Evolutionary conservation across 306 rosid genomes (phyloP), one percentile per base, ranked within the genome.

Genomic region (Vicia sativa): DNA sequence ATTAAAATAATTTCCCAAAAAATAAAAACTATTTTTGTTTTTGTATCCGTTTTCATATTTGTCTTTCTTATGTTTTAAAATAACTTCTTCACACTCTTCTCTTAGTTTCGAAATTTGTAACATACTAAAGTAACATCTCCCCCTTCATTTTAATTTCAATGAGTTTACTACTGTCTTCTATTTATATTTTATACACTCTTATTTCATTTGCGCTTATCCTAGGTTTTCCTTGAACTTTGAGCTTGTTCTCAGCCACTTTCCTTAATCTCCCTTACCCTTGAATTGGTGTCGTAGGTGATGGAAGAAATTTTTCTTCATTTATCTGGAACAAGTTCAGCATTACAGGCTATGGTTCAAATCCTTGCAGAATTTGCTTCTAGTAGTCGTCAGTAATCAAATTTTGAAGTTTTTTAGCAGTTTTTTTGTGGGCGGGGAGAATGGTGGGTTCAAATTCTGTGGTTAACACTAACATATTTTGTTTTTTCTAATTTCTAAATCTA

Each of bases 281-380:
- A 75, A 38, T 70, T 64, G 86, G 83, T 75, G 57, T 77, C 73
- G 82, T 86, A 92, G 98, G 87, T 92, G 95, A 89, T 92, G 91
- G 98, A 92, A 63, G 96, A 92, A 80, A 84, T 86, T 76, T 89
- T 86, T 81, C 89, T 87, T 75, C 98, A 89, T 78, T 86, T 92
- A 79, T 76, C 91, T 5, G 93, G 96, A 81, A 78, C 91, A 41
- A 87, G 83, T 82, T 80, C 96, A 70, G 89, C 95, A 72, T 77
- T 76, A 74, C 92, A 87, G 14, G 86, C 92, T 71, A 87, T 92
- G 98, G 96, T 92, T 76, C 98, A 92, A 77, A 84, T 85, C 64
- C 96, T 92, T 48, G 98, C 98, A 54, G 95, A 92, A 65, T 92
- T 89, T 81, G 95, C 98, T 66, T 69, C 84, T 31, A 85, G 88